Conservation (phyloP, 371 early-diverging fungal genomes). For the Mucor velutinosus region DNA sequence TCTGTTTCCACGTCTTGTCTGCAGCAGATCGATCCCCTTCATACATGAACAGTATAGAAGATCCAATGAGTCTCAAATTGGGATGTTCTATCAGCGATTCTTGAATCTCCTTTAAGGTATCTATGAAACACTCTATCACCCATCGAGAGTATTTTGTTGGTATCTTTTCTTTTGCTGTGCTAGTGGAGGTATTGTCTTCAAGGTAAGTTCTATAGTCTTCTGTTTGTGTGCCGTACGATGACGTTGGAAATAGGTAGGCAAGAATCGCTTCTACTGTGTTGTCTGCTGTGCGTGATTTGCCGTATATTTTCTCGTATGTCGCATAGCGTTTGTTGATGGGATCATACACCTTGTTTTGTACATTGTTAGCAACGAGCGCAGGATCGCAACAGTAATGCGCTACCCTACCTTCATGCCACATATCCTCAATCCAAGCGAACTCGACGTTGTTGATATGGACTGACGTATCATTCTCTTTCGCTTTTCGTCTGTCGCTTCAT, state of each 20-base stretch:
- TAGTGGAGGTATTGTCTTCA: slow-evolving; percentile 5
- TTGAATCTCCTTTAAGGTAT: slow-evolving; percentile 58
- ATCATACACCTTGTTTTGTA: slow-evolving; percentile 40
- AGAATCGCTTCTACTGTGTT: slow-evolving; percentile 49
- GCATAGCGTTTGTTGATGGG: slow-evolving; percentile 36
- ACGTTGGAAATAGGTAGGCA: slow-evolving; percentile 50
- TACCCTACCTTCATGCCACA: slow-evolving; percentile 64
- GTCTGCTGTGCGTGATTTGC: slow-evolving; percentile 44
- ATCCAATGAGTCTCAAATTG: slow-evolving; percentile 61
- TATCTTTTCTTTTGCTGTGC: slow-evolving; percentile 3
- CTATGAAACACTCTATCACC: slow-evolving; percentile 64
- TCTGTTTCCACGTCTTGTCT: slow-evolving; percentile 44
- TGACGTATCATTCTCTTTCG: slow-evolving; percentile 57
- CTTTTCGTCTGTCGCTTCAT: slow-evolving; percentile 66
- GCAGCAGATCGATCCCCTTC: slow-evolving; percentile 66
- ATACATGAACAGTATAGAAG: slow-evolving; percentile 73
- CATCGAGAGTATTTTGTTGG: slow-evolving; percentile 47
- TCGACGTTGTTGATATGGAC: slow-evolving; percentile 62
- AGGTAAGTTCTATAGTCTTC: slow-evolving; percentile 13
- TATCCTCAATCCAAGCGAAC: slow-evolving; percentile 59
- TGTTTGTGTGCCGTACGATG: slow-evolving; percentile 24
- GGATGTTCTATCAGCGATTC: slow-evolving; percentile 43
- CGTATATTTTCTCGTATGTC: slow-evolving; percentile 48
- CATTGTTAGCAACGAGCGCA: not conserved
- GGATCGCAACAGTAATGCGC: no score